Evolutionary conservation across 2,329 filamentous ascomycete genomes (phyloP).

Genomic region (Ceratocystis cubensis): DNA sequence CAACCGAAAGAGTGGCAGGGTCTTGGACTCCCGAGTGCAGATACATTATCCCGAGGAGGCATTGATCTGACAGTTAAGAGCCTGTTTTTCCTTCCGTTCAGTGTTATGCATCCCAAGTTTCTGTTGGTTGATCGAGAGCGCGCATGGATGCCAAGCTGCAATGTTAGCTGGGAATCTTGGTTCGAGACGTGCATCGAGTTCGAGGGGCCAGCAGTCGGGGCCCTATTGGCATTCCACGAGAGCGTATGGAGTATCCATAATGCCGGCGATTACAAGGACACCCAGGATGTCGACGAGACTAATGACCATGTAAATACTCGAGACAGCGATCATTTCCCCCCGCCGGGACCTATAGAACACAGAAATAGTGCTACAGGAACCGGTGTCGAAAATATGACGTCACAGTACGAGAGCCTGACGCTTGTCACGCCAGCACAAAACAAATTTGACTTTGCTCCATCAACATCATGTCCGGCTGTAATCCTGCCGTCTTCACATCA

Average conservation of each 20-base stretch:
- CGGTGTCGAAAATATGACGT: background rate
- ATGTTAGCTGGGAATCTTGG: constrained; percentile 81
- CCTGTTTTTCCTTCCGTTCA: constrained; percentile 66
- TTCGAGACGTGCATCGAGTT: constrained; percentile 65
- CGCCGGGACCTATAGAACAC: background rate
- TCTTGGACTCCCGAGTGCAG: constrained; percentile 50
- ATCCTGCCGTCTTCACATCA: constrained; percentile 66
- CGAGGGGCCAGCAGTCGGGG: constrained; percentile 45
- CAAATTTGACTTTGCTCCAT: constrained; percentile 52
- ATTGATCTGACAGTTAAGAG: constrained; percentile 62
- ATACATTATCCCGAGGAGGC: constrained; percentile 40
- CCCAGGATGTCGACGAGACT: constrained; percentile 10
- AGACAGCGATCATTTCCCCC: background rate
- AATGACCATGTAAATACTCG: background rate
- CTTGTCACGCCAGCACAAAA: constrained; percentile 23
- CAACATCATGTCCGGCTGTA: constrained; percentile 53
- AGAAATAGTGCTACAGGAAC: background rate
- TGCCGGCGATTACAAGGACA: background rate
- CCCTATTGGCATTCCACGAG: constrained; percentile 55
- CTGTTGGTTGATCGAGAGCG: constrained; percentile 55
- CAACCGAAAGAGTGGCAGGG: constrained; percentile 45
- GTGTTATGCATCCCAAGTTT: constrained; percentile 82
- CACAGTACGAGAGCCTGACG: constrained; percentile 18
- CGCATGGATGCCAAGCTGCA: constrained; percentile 65
- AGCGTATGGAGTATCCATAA: constrained; percentile 46